Evolutionary conservation across 345 rosid genomes (phyloP).

Genomic region (Citrus trifoliata): DNA sequence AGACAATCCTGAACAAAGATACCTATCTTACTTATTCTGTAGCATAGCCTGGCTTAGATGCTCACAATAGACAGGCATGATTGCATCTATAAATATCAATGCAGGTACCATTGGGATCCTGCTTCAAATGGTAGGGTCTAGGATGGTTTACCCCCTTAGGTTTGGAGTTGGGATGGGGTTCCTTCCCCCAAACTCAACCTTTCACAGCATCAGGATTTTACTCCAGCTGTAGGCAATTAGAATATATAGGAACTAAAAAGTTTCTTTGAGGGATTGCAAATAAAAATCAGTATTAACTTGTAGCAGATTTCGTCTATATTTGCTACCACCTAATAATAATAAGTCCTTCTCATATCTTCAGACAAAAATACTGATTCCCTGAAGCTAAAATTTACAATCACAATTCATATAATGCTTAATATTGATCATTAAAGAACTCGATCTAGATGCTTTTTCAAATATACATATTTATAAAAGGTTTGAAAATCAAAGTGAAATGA

Average conservation of each 20-base stretch:
- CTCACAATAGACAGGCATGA: background rate
- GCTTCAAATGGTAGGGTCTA: background rate
- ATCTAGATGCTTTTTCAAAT: background rate
- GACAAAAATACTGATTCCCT: background rate
- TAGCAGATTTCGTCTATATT: background rate
- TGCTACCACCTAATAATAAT: background rate
- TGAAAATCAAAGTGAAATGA: background rate
- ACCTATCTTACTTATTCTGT: background rate
- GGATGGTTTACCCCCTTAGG: background rate
- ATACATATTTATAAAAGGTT: background rate
- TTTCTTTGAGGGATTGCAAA: background rate
- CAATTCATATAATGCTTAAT: background rate
- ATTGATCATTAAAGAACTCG: background rate
- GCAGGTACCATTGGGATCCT: no score
- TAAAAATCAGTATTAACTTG: no score
- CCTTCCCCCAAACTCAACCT: background rate
- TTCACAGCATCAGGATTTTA: background rate
- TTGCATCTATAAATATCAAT: background rate
- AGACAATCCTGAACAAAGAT: no score
- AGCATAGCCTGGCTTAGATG: background rate
- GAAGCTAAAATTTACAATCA: background rate
- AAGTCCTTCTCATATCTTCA: background rate
- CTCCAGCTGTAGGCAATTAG: background rate
- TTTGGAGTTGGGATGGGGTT: background rate
- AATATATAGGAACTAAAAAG: background rate